Percentiles rank a stretch among this genome's conserved stretches.
Evolutionary conservation across 2,329 filamentous ascomycete genomes (phyloP).

Genomic region (Colletotrichum paranaense): DNA sequence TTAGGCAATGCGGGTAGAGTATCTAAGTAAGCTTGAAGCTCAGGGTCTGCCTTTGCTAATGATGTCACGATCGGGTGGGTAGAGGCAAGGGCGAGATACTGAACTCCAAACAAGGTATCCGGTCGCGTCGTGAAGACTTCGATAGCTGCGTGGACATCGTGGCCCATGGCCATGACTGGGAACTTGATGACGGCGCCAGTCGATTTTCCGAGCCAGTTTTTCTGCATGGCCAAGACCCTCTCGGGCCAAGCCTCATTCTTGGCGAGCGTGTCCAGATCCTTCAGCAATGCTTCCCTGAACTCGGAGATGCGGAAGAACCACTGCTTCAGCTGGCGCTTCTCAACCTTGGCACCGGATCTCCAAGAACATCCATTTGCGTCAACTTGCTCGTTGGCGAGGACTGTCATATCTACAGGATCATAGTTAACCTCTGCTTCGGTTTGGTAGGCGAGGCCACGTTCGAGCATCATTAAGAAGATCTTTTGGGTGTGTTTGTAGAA

Average conservation of each 20-base stretch:
- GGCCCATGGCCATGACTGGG: slow-evolving; percentile 60
- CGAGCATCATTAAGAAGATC: slow-evolving; percentile 82
- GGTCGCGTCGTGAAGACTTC: slow-evolving; percentile 87
- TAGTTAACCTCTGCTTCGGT: slow-evolving; percentile 89
- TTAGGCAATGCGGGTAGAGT: slow-evolving; percentile 65
- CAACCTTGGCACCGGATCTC: slow-evolving; percentile 87
- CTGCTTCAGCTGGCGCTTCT: slow-evolving; percentile 82
- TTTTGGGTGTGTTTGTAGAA: slow-evolving; percentile 93
- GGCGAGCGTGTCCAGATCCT: slow-evolving; percentile 75
- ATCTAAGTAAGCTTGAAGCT: slow-evolving; percentile 76
- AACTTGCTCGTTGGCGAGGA: slow-evolving; percentile 94
- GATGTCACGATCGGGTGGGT: slow-evolving; percentile 75
- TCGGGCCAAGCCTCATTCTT: slow-evolving; percentile 81
- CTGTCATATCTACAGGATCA: slow-evolving; percentile 89
- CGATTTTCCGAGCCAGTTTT: slow-evolving; percentile 88
- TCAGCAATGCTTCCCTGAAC: slow-evolving; percentile 78
- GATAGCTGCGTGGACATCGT: slow-evolving; percentile 59
- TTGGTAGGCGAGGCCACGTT: slow-evolving; percentile 83
- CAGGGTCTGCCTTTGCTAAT: slow-evolving; percentile 68
- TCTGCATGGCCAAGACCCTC: slow-evolving; percentile 84
- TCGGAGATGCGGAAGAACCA: slow-evolving; percentile 91
- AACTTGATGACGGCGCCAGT: slow-evolving; percentile 80
- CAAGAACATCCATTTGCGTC: slow-evolving; percentile 86
- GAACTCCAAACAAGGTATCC: slow-evolving; percentile 88
- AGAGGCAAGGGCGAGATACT: slow-evolving; percentile 84